Conservation (phyloP, 371 early-diverging fungal genomes). For the Lichtheimia corymbifera region DNA sequence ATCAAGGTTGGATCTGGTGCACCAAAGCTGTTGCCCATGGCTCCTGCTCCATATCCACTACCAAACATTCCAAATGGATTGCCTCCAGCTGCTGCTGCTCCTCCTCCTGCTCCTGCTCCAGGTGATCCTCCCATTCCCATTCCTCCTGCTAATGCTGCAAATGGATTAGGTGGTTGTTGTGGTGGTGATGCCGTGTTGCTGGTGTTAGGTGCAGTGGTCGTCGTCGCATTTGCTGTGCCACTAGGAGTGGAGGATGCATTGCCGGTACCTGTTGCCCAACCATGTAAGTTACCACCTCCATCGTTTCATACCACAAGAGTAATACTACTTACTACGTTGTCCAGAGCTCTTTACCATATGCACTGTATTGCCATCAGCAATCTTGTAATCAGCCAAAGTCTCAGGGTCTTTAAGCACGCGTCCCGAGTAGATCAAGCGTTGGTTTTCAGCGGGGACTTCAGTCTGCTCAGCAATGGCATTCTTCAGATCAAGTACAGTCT, state of each 20-base stretch:
- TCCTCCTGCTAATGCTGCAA: slow-evolving; percentile 26
- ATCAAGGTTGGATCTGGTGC: slow-evolving; percentile 72
- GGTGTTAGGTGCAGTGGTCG: slow-evolving; percentile 25
- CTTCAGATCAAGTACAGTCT: slow-evolving; percentile 80
- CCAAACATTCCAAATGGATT: slow-evolving; percentile 61
- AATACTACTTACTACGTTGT: slow-evolving; percentile 11
- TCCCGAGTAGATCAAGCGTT: slow-evolving; percentile 93
- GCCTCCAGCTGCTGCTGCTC: slow-evolving; percentile 30
- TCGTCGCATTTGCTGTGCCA: slow-evolving; percentile 25
- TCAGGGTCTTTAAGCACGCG: slow-evolving; percentile 93
- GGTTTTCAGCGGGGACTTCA: slow-evolving; percentile 79
- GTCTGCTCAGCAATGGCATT: slow-evolving; percentile 67
- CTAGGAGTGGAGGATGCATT: slow-evolving; percentile 32
- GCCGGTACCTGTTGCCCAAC: slow-evolving; percentile 1
- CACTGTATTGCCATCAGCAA: slow-evolving; percentile 77
- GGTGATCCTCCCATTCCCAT: not conserved
- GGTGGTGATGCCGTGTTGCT: slow-evolving; percentile 4
- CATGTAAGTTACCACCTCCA: not conserved
- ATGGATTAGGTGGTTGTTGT: slow-evolving; percentile 30
- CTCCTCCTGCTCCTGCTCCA: slow-evolving; percentile 22
- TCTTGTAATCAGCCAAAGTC: slow-evolving; percentile 74
- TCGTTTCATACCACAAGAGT: not conserved
- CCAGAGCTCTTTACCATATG: slow-evolving; percentile 81
- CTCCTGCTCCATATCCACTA: slow-evolving; percentile 47
- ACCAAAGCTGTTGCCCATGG: slow-evolving; percentile 61